These are phyloP conservation scores for Backusella tarrabulga DNA, from an alignment of 192 early-diverging fungal species.

Conservation along the genomic window DNA sequence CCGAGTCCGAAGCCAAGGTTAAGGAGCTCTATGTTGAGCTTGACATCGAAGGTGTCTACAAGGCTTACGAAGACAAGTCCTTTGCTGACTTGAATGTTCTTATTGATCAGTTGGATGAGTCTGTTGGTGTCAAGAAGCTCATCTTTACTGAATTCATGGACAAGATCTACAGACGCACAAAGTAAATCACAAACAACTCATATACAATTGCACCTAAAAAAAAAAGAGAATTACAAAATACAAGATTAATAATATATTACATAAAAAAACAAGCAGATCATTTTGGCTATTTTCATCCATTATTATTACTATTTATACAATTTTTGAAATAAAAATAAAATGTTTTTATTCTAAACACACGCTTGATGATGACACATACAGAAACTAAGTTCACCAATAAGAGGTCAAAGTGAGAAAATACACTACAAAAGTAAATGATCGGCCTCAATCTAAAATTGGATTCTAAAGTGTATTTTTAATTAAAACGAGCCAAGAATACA, in stretches of 20 bases:
- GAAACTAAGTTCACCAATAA: too few relatives aligned
- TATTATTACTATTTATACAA: not conserved
- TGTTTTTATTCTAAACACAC: not conserved
- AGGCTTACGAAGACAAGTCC: conserved; percentile 87
- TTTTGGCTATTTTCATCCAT: conserved; percentile 3
- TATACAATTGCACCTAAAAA: not conserved
- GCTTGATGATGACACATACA: too few relatives aligned
- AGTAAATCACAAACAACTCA: conserved; percentile 48
- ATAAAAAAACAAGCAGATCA: not conserved
- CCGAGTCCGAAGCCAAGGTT: conserved; percentile 73
- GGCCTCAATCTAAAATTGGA: not conserved
- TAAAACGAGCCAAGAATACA: not conserved
- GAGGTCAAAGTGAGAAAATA: not conserved
- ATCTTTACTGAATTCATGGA: conserved; percentile 93
- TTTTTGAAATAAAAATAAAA: not conserved
- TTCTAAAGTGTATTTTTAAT: too few relatives aligned
- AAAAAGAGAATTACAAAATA: not conserved
- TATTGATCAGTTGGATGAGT: conserved; percentile 82
- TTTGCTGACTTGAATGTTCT: conserved; percentile 68
- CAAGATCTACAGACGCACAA: conserved; percentile 93
- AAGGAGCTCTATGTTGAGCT: conserved; percentile 86
- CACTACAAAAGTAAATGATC: not conserved
- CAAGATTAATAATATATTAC: not conserved
- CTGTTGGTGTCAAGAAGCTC: conserved; percentile 65
- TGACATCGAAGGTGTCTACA: conserved; percentile 75